These are phyloP conservation scores for Podila epigama DNA, from an alignment of 192 early-diverging fungal species.

Conservation along the genomic window DNA sequence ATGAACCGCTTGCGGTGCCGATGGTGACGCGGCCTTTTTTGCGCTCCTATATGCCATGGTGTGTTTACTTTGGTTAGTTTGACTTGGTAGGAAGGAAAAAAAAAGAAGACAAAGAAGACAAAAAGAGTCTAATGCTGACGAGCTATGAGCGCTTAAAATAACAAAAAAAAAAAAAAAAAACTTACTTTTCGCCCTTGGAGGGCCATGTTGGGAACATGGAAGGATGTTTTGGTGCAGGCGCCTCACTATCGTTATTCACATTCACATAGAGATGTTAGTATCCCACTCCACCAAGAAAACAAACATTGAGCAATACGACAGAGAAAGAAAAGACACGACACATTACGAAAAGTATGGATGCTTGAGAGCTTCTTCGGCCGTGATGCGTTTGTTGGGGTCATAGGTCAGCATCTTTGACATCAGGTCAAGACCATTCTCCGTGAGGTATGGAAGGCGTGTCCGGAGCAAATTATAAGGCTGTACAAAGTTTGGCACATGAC, in stretches of 20 bases:
- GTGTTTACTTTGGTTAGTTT: not conserved
- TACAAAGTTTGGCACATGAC: slow-evolving; percentile 76
- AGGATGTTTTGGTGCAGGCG: slow-evolving; percentile 90
- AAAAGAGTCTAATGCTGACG: too few relatives aligned
- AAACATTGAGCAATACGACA: not conserved
- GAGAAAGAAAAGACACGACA: not conserved
- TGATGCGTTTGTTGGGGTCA: slow-evolving; percentile 88
- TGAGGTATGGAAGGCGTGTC: slow-evolving; percentile 62
- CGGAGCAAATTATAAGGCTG: slow-evolving; percentile 67
- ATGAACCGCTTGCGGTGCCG: slow-evolving; percentile 66
- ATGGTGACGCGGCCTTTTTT: slow-evolving; percentile 51
- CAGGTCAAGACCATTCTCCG: slow-evolving; percentile 83
- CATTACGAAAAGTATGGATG: slow-evolving; percentile 90
- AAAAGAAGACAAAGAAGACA: too few relatives aligned
- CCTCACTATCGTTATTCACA: slow-evolving; percentile 63
- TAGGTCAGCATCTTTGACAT: slow-evolving; percentile 77
- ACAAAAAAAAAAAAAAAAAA: too few relatives aligned
- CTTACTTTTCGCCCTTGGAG: slow-evolving; percentile 70
- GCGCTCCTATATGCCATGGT: slow-evolving; percentile 7
- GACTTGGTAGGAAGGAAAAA: too few relatives aligned
- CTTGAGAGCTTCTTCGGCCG: slow-evolving; percentile 86
- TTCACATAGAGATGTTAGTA: not conserved
- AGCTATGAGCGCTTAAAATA: too few relatives aligned
- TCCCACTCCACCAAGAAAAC: not conserved
- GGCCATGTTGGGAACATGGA: slow-evolving; percentile 96